Percentiles rank a stretch among this genome's conserved stretches.
phyloP scores from a whole-genome alignment of 2,329 filamentous ascomycete species.

The Pseudogymnoascus sp. region DNA sequence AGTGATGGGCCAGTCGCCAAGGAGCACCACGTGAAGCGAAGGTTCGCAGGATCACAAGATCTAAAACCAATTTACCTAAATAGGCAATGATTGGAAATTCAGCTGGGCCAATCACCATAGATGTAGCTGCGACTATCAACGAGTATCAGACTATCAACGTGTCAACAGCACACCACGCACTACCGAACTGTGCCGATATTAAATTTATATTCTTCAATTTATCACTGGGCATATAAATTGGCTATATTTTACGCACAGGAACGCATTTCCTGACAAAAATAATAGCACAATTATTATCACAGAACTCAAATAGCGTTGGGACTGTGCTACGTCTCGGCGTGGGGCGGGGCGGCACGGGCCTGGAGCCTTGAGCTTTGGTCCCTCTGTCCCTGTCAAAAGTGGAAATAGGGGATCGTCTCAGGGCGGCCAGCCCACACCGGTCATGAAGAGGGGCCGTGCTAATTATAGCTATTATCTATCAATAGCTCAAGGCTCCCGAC shows the following conservation, averaged over 20 bases:
- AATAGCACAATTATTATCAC: neutral
- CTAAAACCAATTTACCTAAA: neutral
- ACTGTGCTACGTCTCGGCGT: neutral
- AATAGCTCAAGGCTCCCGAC: neutral
- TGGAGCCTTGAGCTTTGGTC: neutral
- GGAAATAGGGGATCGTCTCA: neutral
- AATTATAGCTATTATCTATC: neutral
- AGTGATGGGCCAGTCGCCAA: neutral
- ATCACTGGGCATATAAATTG: too few species aligned
- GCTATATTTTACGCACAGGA: too few species aligned
- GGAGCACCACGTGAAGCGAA: neutral
- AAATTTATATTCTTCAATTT: neutral
- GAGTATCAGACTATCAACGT: neutral
- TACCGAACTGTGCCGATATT: neutral
- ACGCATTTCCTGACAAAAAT: too few species aligned
- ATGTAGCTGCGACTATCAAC: neutral
- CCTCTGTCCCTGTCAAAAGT: neutral
- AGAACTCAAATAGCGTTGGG: neutral
- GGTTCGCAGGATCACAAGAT: neutral
- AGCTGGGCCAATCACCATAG: neutral
- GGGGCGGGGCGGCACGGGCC: neutral
- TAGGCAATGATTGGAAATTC: neutral
- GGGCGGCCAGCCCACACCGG: neutral
- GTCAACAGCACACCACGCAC: neutral
- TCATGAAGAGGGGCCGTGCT: neutral